These are phyloP conservation scores for Salvia rosmarinus DNA, from an alignment of 257 asterid species.

Conservation along the genomic window DNA sequence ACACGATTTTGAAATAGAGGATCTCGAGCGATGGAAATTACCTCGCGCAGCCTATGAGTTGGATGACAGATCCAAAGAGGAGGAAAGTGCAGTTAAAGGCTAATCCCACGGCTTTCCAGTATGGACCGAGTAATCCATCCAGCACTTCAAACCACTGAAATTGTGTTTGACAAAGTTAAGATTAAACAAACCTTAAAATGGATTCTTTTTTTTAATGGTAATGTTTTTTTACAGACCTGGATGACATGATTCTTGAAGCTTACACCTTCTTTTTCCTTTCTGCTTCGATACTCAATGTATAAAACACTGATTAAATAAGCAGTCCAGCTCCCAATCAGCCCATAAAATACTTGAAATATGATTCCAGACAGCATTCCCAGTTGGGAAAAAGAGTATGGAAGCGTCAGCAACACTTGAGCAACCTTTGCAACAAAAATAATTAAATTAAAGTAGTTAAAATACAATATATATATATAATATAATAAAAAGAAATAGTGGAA, in stretches of 20 bases:
- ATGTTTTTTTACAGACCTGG: conserved; percentile 55
- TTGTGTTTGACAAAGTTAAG: neutral
- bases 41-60: conserved; percentile 98
- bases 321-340: conserved; percentile 93
- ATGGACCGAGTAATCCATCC: conserved; percentile 92
- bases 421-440: conserved; percentile 43
- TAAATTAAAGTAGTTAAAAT: no score
- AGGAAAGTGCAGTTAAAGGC: conserved; percentile 98
- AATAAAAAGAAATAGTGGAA: no score
- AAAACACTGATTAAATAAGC: conserved; percentile 93
- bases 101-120: conserved; percentile 93
- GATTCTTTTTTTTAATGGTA: neutral
- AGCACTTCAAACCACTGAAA: conserved; percentile 95
- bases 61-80: conserved; percentile 95
- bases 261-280: conserved; percentile 90
- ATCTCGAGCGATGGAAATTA: conserved; percentile 18
- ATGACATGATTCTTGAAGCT: conserved; percentile 95
- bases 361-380: conserved; percentile 88
- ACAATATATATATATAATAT: no score
- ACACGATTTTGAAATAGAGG: neutral
- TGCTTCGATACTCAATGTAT: conserved; percentile 76
- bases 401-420: conserved; percentile 90
- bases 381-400: conserved; percentile 93
- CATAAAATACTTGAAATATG: conserved; percentile 77
- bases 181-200: neutral